Conservation (phyloP, 768 basidiomycete species). For the Pulveroboletus sp. region DNA sequence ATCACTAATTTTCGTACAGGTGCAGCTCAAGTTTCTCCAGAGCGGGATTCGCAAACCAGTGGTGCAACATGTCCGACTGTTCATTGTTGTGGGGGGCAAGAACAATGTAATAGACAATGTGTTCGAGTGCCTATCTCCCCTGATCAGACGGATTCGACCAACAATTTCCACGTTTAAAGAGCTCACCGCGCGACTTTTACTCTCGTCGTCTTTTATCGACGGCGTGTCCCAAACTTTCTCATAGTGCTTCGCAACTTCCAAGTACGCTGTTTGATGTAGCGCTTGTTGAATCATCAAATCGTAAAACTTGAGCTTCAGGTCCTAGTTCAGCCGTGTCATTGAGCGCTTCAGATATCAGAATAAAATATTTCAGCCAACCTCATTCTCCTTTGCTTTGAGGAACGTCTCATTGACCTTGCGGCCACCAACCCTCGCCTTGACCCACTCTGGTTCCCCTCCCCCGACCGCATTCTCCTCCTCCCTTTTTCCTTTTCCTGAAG, state of each 20-base stretch:
- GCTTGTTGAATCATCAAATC: constrained; percentile 96
- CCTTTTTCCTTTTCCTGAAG: constrained; percentile 51
- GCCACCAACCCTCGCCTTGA: constrained; percentile 86
- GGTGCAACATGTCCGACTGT: constrained; percentile 95
- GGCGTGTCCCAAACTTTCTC: constrained; percentile 98
- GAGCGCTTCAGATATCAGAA: background rate
- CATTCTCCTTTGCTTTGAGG: constrained; percentile 83
- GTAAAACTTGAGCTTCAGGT: constrained; percentile 94
- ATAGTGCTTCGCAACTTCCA: constrained; percentile 94
- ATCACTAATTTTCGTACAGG: constrained; percentile 51
- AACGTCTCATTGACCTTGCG: constrained; percentile 94
- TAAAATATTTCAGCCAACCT: constrained; percentile 49
- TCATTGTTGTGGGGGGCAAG: constrained; percentile 95
- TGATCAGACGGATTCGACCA: constrained; percentile 1
- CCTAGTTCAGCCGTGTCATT: constrained; percentile 45
- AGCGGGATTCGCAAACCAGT: constrained; percentile 75
- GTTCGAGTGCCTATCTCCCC: constrained; percentile 73
- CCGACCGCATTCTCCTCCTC: constrained; percentile 52
- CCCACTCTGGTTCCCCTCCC: constrained; percentile 88
- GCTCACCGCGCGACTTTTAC: constrained; percentile 66
- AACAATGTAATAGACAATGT: constrained; percentile 92
- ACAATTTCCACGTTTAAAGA: background rate
- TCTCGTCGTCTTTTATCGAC: constrained; percentile 82
- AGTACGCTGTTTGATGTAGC: constrained; percentile 77
- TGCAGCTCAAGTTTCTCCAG: constrained; percentile 80